Evolutionary conservation across 2,329 filamentous ascomycete species (phyloP).

Genomic region (Xylariaceae sp.): DNA sequence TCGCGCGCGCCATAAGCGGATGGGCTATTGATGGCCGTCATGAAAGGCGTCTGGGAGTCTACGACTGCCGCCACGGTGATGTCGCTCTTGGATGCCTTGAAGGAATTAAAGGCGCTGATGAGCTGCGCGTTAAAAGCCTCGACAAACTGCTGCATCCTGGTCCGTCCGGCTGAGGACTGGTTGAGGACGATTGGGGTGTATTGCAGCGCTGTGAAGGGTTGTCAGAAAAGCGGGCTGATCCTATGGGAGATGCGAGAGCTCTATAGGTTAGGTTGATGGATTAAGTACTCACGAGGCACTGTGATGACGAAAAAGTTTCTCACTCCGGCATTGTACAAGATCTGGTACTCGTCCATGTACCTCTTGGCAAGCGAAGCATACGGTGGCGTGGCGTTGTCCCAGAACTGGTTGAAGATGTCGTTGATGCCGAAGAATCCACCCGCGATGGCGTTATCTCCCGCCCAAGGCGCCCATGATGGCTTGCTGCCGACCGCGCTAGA

Average conservation of each 20-base stretch:
- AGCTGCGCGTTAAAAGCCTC: slow-evolving; percentile 4
- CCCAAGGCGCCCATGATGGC: slow-evolving; percentile 6
- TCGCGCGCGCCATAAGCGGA: slow-evolving; percentile 7
- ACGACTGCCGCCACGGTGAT: slow-evolving; percentile 4
- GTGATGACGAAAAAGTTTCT: slow-evolving; percentile 9
- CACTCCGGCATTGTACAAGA: slow-evolving; percentile 5
- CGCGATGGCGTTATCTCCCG: neutral
- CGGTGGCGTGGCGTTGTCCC: neutral
- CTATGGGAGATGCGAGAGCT: neutral
- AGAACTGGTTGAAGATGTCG: slow-evolving; percentile 5
- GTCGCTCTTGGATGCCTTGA: slow-evolving; percentile 2
- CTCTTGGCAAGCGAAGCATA: neutral
- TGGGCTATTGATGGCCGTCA: slow-evolving; percentile 1
- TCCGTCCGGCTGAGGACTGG: neutral
- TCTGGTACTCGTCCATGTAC: slow-evolving; percentile 9
- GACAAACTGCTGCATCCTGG: neutral
- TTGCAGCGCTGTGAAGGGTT: slow-evolving; percentile 1
- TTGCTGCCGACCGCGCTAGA: neutral
- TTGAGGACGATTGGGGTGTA: slow-evolving; percentile 1
- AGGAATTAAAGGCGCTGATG: neutral
- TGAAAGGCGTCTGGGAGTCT: slow-evolving; percentile 1
- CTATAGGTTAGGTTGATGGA: neutral
- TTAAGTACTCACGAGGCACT: slow-evolving; percentile 1
- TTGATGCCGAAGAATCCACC: slow-evolving; percentile 14
- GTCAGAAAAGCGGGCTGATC: neutral